Evolutionary conservation across 2,329 filamentous ascomycete genomes (phyloP).

Genomic region (Tolypocladium tropicale): DNA sequence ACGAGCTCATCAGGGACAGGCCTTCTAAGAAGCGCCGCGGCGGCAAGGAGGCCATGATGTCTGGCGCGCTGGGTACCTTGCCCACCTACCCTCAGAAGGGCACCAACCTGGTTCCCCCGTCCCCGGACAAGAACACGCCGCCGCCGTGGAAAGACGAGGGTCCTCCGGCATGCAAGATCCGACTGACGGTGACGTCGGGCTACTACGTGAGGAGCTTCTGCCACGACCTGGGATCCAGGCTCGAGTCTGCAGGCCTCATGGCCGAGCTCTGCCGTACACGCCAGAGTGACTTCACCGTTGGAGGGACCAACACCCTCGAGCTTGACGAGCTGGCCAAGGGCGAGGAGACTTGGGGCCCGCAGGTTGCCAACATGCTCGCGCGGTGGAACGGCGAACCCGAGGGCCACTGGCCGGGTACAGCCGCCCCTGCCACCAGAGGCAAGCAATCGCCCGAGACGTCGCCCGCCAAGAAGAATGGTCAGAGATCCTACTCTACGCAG

Average conservation of each 20-base stretch:
- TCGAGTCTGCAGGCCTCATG: conserved; percentile 80
- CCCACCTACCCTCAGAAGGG: conserved; percentile 30
- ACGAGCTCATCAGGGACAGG: conserved; percentile 43
- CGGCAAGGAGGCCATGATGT: conserved; percentile 38
- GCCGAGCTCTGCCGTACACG: conserved; percentile 68
- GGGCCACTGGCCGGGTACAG: conserved; percentile 11
- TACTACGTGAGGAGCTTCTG: conserved; percentile 95
- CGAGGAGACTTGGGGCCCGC: conserved; percentile 73
- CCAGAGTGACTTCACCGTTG: conserved; percentile 71
- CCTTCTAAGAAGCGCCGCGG: conserved; percentile 23
- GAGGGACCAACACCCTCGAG: conserved; percentile 61
- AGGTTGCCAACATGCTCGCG: conserved; percentile 44
- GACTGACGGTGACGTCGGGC: conserved; percentile 87
- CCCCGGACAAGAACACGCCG: conserved; percentile 35
- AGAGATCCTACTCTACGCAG: conserved; percentile 4
- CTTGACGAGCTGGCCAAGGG: conserved; percentile 67
- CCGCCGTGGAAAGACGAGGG: conserved; percentile 50
- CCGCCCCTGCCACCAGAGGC: neutral
- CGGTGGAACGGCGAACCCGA: conserved; percentile 29
- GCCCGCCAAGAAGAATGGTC: conserved; percentile 2
- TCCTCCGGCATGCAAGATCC: conserved; percentile 69
- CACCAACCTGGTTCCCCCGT: conserved; percentile 41
- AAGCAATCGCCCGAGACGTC: conserved; percentile 11
- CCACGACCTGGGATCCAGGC: conserved; percentile 77
- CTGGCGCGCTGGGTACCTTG: conserved; percentile 42